These are phyloP conservation scores for Epichloe sibirici DNA, from an alignment of 2,329 filamentous ascomycete genomes.

Conservation along the genomic window DNA sequence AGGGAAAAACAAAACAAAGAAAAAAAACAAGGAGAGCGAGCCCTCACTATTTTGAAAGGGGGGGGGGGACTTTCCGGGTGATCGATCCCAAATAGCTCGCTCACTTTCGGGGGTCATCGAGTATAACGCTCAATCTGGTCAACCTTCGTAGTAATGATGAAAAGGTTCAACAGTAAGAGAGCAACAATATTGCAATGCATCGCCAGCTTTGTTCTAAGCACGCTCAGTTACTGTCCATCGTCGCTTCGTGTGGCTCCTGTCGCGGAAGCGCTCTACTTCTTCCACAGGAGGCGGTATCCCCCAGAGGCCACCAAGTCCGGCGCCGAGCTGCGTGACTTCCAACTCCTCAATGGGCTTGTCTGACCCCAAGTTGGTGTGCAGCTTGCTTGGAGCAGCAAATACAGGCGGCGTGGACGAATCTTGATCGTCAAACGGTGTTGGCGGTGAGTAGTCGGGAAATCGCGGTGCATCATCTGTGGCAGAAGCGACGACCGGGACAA, in stretches of 20 bases:
- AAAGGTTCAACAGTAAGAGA: not conserved
- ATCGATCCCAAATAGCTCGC: not conserved
- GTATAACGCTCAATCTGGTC: not conserved
- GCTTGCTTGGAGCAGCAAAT: conserved; percentile 24
- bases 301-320: conserved; percentile 31
- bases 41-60: too few relatives aligned
- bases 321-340: conserved; percentile 24
- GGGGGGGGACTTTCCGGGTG: too few relatives aligned
- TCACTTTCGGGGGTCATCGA: not conserved
- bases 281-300: conserved; percentile 30
- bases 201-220: conserved; percentile 7
- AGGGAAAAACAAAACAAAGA: too few relatives aligned
- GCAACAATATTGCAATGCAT: not conserved
- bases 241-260: conserved; percentile 35
- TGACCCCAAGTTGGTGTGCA: conserved; percentile 19
- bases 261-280: conserved; percentile 33
- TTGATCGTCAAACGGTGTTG: conserved; percentile 1
- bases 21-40: not conserved
- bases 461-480: conserved; percentile 7
- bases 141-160: not conserved
- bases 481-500: not conserved
- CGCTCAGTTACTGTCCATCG: conserved; percentile 45
- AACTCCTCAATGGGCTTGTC: conserved; percentile 20
- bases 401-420: conserved; percentile 15
- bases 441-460: not conserved